Evolutionary conservation across 2,329 filamentous ascomycete species (phyloP), one percentile per base, ranked within the genome.

Genomic region (Plectosphaerella sp.): DNA sequence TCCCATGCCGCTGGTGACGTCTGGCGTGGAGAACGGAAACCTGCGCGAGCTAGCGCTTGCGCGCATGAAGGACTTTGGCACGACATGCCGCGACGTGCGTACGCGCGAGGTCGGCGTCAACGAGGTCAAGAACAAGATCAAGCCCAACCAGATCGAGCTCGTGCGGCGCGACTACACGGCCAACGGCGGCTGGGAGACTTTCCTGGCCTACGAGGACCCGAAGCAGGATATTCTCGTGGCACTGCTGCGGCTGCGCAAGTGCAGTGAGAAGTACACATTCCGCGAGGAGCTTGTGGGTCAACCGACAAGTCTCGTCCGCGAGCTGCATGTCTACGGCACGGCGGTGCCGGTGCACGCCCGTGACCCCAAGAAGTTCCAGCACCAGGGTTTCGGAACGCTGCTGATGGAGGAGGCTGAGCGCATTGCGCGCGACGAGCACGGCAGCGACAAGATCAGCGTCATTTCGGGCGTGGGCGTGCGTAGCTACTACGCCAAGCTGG

Each of bases 21-120:
- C 93, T 1, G 94, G 94, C 41, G 94, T 99, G 0, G 94, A 99
- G 72, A 99, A 99, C 61, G 94, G 94, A 55, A 99, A 99, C 66
- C 75, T 99, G 39, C 86, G 94, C 56, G 94, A 99, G 69, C 76
- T 99, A 47, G 93, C 94, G 1, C 76, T 99, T 51, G 91, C 92
- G n/a, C 82, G 94, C 20, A 99, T 99, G 95, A 97, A 97, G 71
- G 94, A 99, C 67, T 97, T 99, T 61, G 95, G 95, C 48, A 99
- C 94, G 0, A 91, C 90, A 1, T 99, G 95, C 67, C 90, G 95
- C 58, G 94, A 99, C 63, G 94, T 99, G 22, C 87, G 94, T 14
- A 99, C 94, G 2, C 85, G 94, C 54, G 94, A 99, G 72, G 94
- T 99, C 22, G 94, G 94, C 54, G 92, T 99, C 72, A 99, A 99